Conservation (phyloP, 2,329 filamentous ascomycete genomes). For the Triangularia setosa region DNA sequence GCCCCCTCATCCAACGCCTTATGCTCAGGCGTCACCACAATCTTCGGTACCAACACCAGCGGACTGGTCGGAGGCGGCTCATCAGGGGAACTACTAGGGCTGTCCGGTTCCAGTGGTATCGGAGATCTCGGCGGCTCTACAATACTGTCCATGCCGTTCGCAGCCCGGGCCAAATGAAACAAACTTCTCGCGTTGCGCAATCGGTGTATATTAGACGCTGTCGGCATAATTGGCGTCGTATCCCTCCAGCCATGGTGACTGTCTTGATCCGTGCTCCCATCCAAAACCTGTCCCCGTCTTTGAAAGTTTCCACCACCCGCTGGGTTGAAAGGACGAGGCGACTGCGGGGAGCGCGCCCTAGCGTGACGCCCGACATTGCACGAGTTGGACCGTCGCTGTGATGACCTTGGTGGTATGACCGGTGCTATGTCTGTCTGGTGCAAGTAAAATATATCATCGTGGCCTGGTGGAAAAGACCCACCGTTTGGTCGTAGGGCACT, state of each 20-base stretch:
- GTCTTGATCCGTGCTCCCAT: background rate
- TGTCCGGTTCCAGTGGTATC: background rate
- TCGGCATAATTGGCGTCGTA: background rate
- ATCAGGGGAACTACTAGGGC: background rate
- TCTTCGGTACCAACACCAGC: conserved; percentile 38
- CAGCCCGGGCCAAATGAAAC: background rate
- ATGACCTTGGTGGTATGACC: background rate
- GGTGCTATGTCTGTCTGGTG: background rate
- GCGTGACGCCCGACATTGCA: background rate
- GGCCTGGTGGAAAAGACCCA: background rate
- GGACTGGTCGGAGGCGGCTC: conserved; percentile 4
- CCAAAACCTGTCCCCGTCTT: background rate
- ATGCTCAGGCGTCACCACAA: conserved; percentile 42
- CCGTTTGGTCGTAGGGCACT: background rate
- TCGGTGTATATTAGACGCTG: background rate
- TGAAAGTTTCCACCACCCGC: background rate
- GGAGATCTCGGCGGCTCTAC: conserved; percentile 2
- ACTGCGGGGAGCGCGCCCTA: background rate
- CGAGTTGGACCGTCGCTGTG: conserved; percentile 12
- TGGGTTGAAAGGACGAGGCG: background rate
- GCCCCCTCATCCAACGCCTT: conserved; percentile 33
- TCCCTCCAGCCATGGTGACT: background rate
- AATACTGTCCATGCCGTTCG: background rate
- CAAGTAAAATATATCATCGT: conserved; percentile 5
- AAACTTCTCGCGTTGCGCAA: conserved; percentile 13